Conservation (phyloP, 2,329 filamentous ascomycete genomes). For the Colletotrichum costaricense region DNA sequence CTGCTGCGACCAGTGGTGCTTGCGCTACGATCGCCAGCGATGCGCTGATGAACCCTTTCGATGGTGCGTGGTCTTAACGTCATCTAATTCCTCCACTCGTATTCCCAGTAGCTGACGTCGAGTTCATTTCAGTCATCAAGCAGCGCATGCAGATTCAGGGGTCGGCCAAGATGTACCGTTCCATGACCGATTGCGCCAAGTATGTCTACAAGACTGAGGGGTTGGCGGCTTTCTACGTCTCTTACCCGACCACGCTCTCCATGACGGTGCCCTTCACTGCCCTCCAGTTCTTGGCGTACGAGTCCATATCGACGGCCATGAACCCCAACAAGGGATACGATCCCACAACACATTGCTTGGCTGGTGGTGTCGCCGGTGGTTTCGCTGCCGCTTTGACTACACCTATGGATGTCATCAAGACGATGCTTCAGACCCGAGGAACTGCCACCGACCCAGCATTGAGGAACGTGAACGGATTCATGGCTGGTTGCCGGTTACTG, state of each 20-base stretch:
- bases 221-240: constrained; percentile 93
- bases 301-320: constrained; percentile 93
- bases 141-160: constrained; percentile 99
- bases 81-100: no score
- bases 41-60: constrained; percentile 99
- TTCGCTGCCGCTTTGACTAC: constrained; percentile 95
- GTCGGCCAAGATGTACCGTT: constrained; percentile 87
- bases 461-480: constrained; percentile 84
- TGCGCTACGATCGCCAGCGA: constrained; percentile 97
- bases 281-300: constrained; percentile 96
- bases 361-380: constrained; percentile 91
- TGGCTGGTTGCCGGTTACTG: constrained; percentile 83
- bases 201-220: constrained; percentile 91
- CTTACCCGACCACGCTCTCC: constrained; percentile 95
- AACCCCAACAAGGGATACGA: constrained; percentile 90
- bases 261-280: constrained; percentile 99
- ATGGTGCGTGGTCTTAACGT: constrained; percentile 70
- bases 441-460: constrained; percentile 84
- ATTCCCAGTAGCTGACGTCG: not conserved
- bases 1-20: constrained; percentile 92
- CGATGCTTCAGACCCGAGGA: constrained; percentile 92
- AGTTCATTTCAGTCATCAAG: constrained; percentile 81
- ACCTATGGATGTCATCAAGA: constrained; percentile 98
- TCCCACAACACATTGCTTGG: constrained; percentile 91
- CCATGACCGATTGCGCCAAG: constrained; percentile 86